Conservation (phyloP, 2,329 filamentous ascomycete species). For the Fusarium siculi region DNA sequence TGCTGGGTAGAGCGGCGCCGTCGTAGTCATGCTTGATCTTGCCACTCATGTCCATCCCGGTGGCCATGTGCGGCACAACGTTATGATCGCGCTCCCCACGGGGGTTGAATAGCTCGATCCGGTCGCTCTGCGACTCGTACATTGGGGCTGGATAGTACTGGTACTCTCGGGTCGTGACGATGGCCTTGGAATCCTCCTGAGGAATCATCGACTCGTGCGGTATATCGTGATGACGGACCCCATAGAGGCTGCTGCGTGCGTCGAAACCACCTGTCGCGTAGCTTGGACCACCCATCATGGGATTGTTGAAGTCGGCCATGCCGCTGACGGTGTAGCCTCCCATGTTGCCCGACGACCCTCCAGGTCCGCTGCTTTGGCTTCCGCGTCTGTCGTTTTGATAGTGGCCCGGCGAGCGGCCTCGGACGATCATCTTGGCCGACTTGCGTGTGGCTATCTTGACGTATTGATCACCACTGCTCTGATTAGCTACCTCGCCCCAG, state of each 20-base stretch:
- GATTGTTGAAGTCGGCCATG: conserved; percentile 45
- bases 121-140: conserved; percentile 60
- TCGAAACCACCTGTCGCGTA: conserved; percentile 44
- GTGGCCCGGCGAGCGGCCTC: conserved; percentile 83
- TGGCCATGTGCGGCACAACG: conserved; percentile 47
- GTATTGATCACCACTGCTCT: conserved; percentile 61
- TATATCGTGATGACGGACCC: conserved; percentile 61
- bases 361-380: conserved; percentile 74
- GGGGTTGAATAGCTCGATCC: conserved; percentile 62
- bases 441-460: conserved; percentile 77
- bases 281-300: conserved; percentile 50
- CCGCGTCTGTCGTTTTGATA: conserved; percentile 77
- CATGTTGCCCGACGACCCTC: conserved; percentile 71
- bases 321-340: conserved; percentile 53
- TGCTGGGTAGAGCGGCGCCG: conserved; percentile 55
- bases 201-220: conserved; percentile 63
- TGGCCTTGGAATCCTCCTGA: conserved; percentile 61
- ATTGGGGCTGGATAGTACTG: conserved; percentile 65
- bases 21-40: conserved; percentile 65
- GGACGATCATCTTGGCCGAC: conserved; percentile 87
- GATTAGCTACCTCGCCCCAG: conserved; percentile 72
- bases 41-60: conserved; percentile 44
- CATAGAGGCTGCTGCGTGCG: conserved; percentile 50
- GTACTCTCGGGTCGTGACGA: conserved; percentile 62
- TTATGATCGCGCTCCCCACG: conserved; percentile 51